Conservation (phyloP, 2,329 filamentous ascomycete species). For the Cladorrhinum sp. region DNA sequence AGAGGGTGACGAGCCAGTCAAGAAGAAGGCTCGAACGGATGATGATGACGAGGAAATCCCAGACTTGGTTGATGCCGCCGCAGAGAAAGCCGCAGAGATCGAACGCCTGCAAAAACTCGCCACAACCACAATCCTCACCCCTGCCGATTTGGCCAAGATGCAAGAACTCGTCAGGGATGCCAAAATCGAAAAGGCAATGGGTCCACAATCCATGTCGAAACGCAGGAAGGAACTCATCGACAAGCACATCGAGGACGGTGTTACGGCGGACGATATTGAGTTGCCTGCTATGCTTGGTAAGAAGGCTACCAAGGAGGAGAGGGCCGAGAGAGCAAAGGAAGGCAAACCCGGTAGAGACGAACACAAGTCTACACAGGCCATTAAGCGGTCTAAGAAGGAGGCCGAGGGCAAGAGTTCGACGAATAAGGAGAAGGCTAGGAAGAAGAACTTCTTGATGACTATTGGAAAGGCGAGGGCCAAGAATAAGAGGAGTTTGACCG, state of each 20-base stretch:
- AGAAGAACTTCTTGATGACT: constrained; percentile 99
- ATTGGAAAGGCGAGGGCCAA: constrained; percentile 93
- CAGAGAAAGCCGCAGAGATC: constrained; percentile 43
- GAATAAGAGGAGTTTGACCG: constrained; percentile 87
- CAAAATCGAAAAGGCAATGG: constrained; percentile 63
- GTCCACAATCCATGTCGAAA: constrained; percentile 38
- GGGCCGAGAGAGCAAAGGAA: constrained; percentile 76
- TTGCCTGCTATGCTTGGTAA: constrained; percentile 79
- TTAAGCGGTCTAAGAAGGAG: constrained; percentile 82
- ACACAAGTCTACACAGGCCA: constrained; percentile 82
- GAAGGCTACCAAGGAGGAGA: constrained; percentile 84
- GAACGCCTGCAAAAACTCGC: constrained; percentile 69
- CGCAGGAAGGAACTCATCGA: constrained; percentile 47
- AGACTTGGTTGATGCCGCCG: constrained; percentile 35
- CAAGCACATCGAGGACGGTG: constrained; percentile 78
- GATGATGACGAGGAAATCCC: constrained; percentile 22
- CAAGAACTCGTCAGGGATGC: constrained; percentile 78
- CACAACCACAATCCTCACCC: constrained; percentile 91
- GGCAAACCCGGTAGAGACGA: constrained; percentile 74
- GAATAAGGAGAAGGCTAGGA: constrained; percentile 92
- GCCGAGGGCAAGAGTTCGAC: constrained; percentile 91
- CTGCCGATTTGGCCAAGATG: constrained; percentile 92
- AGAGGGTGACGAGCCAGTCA: constrained; percentile 68
- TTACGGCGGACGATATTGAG: constrained; percentile 91
- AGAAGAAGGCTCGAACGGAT: constrained; percentile 59